A percentile compares a stretch with the other conserved stretches of the same genome.
These are phyloP conservation scores for Corchorus olitorius DNA, from an alignment of 345 rosid genomes.

Conservation along the genomic window DNA sequence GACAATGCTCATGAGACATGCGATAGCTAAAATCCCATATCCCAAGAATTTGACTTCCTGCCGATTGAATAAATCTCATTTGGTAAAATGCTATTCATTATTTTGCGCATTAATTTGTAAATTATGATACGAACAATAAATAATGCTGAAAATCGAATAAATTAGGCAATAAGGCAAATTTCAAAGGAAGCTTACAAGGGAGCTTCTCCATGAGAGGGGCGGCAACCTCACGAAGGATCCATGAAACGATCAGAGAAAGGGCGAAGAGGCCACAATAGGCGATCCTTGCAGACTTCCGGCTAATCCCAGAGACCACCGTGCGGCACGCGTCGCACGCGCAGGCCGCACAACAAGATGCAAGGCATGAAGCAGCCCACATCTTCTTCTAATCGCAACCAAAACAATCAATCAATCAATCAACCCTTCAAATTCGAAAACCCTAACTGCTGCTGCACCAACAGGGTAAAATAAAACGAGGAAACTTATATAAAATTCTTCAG, in stretches of 20 bases:
- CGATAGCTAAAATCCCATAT: neutral
- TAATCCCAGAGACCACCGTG: constrained; percentile 83
- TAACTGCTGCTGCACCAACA: neutral
- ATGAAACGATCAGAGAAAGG: constrained; percentile 82
- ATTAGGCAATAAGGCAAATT: neutral
- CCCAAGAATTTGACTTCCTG: neutral
- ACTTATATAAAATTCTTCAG: neutral
- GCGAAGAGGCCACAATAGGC: constrained; percentile 98
- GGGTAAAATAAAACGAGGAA: neutral
- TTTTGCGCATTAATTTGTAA: neutral
- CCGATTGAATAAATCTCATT: neutral
- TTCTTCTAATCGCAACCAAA: constrained; percentile 24
- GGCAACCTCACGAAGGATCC: constrained; percentile 98
- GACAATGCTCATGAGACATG: neutral
- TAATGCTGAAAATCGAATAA: neutral
- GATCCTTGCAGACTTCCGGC: constrained; percentile 95
- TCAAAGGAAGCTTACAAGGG: constrained; percentile 66
- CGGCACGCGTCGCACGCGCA: constrained; percentile 98
- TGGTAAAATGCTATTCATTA: neutral
- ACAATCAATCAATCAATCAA: constrained; percentile 6
- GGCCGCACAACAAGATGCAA: constrained; percentile 96
- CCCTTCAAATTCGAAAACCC: constrained; percentile 7
- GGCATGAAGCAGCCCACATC: constrained; percentile 99
- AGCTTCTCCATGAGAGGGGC: constrained; percentile 98
- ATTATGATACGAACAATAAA: neutral